Percentiles rank a stretch among this genome's conserved stretches.
phyloP scores from a whole-genome alignment of 805 yeast species.

The Starmerella bombicola region DNA sequence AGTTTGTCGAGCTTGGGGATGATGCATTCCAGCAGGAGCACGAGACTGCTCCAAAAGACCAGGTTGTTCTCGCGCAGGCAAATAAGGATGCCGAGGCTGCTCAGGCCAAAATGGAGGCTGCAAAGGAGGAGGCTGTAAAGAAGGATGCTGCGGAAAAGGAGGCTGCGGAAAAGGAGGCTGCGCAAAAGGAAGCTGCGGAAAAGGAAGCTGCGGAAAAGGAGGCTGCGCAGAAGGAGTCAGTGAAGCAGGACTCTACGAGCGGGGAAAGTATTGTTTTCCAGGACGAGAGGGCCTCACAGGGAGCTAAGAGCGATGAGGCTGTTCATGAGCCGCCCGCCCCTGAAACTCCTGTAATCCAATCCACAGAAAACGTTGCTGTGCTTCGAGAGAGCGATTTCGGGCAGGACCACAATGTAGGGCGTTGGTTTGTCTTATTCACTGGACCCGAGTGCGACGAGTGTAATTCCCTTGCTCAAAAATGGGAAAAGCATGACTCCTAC shows the following conservation, averaged over 20 bases:
- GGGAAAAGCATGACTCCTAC: slow-evolving; percentile 15
- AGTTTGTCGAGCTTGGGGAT: slow-evolving; percentile 10
- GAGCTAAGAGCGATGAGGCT: background rate
- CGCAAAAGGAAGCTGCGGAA: background rate
- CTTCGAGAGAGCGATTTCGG: slow-evolving; percentile 7
- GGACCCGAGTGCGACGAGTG: slow-evolving; percentile 11
- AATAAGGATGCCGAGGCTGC: background rate
- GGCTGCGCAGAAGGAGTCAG: background rate
- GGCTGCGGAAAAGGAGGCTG: background rate
- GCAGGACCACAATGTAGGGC: slow-evolving; percentile 10
- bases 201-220: background rate
- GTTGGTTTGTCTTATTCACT: slow-evolving; percentile 16
- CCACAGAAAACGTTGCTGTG: slow-evolving; percentile 1
- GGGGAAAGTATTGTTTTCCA: background rate
- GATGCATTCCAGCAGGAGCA: slow-evolving; percentile 10
- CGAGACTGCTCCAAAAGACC: slow-evolving; percentile 10
- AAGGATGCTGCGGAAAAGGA: background rate
- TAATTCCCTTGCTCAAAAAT: slow-evolving; percentile 7
- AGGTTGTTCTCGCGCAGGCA: slow-evolving; percentile 1
- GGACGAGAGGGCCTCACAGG: background rate
- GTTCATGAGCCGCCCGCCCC: background rate
- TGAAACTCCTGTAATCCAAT: background rate
- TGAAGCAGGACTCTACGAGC: background rate
- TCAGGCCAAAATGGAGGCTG: background rate
- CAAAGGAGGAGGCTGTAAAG: background rate